Conservation (phyloP, 352 stramenopile genomes). For the Globisporangium carolinianum region DNA sequence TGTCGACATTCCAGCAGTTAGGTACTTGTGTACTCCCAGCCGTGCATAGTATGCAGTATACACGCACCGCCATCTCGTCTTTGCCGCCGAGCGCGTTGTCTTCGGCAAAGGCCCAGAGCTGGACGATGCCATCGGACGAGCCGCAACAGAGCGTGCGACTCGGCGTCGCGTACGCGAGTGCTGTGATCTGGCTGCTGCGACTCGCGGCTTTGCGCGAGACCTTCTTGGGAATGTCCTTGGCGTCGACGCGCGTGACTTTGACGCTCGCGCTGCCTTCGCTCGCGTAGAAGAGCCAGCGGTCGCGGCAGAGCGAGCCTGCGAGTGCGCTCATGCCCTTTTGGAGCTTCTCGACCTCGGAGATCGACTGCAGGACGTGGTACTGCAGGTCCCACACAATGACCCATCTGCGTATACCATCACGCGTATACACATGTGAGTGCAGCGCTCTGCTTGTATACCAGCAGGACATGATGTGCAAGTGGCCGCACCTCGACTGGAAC, state of each 20-base stretch:
- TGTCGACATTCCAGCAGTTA: not conserved
- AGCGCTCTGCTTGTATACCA: too few relatives aligned
- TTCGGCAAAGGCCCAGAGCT: constrained; percentile 52
- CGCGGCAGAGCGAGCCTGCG: constrained; percentile 43
- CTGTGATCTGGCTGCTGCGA: constrained; percentile 42
- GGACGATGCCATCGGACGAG: constrained; percentile 54
- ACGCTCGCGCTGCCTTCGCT: constrained; percentile 73
- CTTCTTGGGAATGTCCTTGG: constrained; percentile 48
- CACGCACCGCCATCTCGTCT: constrained; percentile 23
- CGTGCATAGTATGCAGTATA: too few relatives aligned
- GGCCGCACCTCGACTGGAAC: constrained; percentile 32
- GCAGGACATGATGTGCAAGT: not conserved
- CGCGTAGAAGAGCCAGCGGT: constrained; percentile 66
- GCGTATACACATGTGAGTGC: too few relatives aligned
- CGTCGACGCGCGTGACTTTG: constrained; percentile 40
- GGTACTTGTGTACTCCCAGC: too few relatives aligned
- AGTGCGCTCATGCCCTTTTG: constrained; percentile 51
- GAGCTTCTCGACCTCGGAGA: constrained; percentile 57
- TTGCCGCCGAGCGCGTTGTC: constrained; percentile 26
- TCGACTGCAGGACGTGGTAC: constrained; percentile 47
- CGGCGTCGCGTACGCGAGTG: constrained; percentile 48
- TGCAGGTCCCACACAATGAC: constrained; percentile 63
- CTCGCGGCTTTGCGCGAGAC: constrained; percentile 64
- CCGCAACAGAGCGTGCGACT: constrained; percentile 48
- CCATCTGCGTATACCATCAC: constrained; percentile 7